A percentile compares a stretch with the other conserved stretches of the same genome.
Conservation (phyloP, 805 yeast species). For the Saturnispora bothae region DNA sequence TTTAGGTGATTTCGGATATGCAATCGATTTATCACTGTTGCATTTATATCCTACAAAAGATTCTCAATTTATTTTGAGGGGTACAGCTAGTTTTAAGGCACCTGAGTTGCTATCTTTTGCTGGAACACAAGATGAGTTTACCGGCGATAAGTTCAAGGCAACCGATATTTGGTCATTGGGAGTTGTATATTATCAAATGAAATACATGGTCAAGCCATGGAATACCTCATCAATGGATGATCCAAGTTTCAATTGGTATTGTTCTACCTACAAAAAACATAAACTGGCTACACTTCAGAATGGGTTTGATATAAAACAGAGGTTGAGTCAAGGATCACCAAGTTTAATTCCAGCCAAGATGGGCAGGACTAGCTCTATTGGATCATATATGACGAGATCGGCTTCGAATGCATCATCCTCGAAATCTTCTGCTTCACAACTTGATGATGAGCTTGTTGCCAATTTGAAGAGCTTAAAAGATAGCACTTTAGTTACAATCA, state of each 20-base stretch:
- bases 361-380: not conserved
- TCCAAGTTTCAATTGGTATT: slow-evolving; percentile 18
- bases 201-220: slow-evolving; percentile 41
- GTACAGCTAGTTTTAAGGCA: slow-evolving; percentile 45
- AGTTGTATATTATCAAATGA: slow-evolving; percentile 36
- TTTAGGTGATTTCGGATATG: slow-evolving; percentile 43
- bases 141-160: slow-evolving; percentile 23
- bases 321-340: slow-evolving; percentile 1
- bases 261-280: slow-evolving; percentile 10
- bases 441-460: slow-evolving; percentile 3
- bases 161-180: slow-evolving; percentile 46
- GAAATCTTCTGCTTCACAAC: not conserved
- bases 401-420: slow-evolving; percentile 1
- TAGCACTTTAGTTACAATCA: slow-evolving; percentile 9
- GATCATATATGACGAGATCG: not conserved
- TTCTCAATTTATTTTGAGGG: slow-evolving; percentile 27
- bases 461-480: slow-evolving; percentile 12
- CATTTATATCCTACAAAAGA: slow-evolving; percentile 15
- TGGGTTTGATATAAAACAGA: slow-evolving; percentile 15
- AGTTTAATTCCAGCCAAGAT: not conserved
- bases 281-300: slow-evolving; percentile 12
- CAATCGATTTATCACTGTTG: slow-evolving; percentile 26
- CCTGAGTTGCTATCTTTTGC: slow-evolving; percentile 32
- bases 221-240: slow-evolving; percentile 25
- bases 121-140: not conserved